Percentiles rank a stretch among this genome's conserved stretches.
phyloP scores from a whole-genome alignment of 768 basidiomycete genomes.

The Cyclocybe cylindracea region DNA sequence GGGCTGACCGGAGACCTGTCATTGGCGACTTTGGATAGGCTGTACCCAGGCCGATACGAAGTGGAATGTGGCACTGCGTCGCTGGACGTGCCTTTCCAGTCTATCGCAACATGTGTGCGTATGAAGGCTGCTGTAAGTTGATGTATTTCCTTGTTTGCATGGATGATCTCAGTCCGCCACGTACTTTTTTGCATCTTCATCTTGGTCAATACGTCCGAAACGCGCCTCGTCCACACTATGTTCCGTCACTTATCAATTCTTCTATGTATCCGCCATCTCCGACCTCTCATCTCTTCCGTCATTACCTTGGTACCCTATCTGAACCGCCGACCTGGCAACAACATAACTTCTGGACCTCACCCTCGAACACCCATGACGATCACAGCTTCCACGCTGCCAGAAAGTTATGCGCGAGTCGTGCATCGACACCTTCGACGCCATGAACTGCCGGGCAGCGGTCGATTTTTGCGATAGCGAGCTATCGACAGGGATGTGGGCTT shows the following conservation, averaged over 20 bases:
- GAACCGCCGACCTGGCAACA: background rate
- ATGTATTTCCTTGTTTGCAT: background rate
- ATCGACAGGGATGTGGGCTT: slow-evolving; percentile 43
- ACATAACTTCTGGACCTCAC: too few species aligned
- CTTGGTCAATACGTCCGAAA: background rate
- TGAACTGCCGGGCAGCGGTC: slow-evolving; percentile 67
- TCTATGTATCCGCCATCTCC: background rate
- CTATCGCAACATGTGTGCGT: slow-evolving; percentile 55
- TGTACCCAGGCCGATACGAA: slow-evolving; percentile 52
- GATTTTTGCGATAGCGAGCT: slow-evolving; percentile 64
- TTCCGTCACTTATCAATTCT: background rate
- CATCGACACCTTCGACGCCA: slow-evolving; percentile 64
- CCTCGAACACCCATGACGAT: background rate
- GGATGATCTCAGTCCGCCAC: background rate
- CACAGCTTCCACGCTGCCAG: slow-evolving; percentile 68
- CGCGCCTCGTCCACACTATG: background rate
- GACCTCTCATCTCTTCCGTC: background rate
- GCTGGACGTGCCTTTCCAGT: slow-evolving; percentile 52
- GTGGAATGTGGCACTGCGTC: slow-evolving; percentile 64
- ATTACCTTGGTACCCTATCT: background rate
- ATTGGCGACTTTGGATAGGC: slow-evolving; percentile 14
- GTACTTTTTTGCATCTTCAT: background rate
- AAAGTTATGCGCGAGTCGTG: slow-evolving; percentile 58
- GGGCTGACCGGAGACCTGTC: too few species aligned
- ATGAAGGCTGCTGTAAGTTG: slow-evolving; percentile 60